phyloP scores from a whole-genome alignment of 257 asterid species.

The Henckelia pumila region DNA sequence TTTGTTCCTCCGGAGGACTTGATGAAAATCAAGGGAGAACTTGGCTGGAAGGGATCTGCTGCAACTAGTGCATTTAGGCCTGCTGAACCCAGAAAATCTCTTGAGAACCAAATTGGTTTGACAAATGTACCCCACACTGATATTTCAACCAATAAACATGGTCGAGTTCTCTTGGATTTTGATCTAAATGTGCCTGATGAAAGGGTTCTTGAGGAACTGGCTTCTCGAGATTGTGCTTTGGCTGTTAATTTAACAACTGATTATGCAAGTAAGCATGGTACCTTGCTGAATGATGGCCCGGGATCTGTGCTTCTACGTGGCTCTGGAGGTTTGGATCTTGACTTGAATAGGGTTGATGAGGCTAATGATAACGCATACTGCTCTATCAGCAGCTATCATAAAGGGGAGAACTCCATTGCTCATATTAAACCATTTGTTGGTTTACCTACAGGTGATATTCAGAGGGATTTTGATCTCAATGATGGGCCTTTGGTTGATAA shows the following conservation, averaged over 20 bases:
- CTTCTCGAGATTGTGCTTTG: conserved; percentile 34
- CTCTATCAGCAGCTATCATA: conserved; percentile 34
- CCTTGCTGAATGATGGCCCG: conserved; percentile 12
- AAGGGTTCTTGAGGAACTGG: conserved; percentile 45
- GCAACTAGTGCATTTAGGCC: conserved; percentile 99
- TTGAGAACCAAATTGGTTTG: conserved; percentile 33
- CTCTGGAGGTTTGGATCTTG: conserved; percentile 46
- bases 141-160: conserved; percentile 41
- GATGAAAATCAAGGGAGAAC: conserved; percentile 67
- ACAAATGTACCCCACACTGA: conserved; percentile 31
- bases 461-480: conserved; percentile 54
- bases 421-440: conserved; percentile 24
- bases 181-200: conserved; percentile 61
- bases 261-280: conserved; percentile 13
- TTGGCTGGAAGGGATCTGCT: conserved; percentile 97
- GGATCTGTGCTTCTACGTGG: conserved; percentile 27
- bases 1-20: conserved; percentile 90
- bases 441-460: conserved; percentile 29
- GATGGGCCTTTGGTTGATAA: conserved; percentile 46
- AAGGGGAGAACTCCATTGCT: conserved; percentile 20
- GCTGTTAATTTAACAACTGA: conserved; percentile 20
- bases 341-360: conserved; percentile 53
- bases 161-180: conserved; percentile 43
- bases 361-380: conserved; percentile 35
- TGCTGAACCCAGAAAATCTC: conserved; percentile 81